phyloP scores from a whole-genome alignment of 225 moss, liverwort and hornwort genomes.

The Pleurozium schreberi region DNA sequence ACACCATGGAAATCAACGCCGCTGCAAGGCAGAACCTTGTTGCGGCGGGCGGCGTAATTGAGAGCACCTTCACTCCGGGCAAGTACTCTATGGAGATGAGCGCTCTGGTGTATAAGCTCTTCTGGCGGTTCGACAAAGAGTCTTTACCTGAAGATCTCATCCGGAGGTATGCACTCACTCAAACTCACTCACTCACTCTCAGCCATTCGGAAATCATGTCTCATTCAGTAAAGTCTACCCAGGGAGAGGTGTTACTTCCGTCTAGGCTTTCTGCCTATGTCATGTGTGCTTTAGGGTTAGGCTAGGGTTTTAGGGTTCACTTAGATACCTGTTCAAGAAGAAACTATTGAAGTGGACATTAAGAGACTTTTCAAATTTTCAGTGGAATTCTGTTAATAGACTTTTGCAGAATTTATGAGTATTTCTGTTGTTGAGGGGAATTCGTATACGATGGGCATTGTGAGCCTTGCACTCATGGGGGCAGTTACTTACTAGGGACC shows the following conservation, averaged over 20 bases:
- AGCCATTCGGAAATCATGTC: background rate
- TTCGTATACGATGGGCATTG: background rate
- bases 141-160: constrained; percentile 67
- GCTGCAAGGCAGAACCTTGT: constrained; percentile 64
- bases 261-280: background rate
- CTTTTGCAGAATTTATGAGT: background rate
- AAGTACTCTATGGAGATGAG: constrained; percentile 59
- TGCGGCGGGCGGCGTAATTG: constrained; percentile 60
- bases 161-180: constrained; percentile 30
- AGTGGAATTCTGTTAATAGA: no score
- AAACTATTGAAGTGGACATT: background rate
- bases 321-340: background rate
- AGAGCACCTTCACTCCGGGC: constrained; percentile 55
- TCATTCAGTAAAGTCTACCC: background rate
- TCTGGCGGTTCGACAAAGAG: constrained; percentile 77
- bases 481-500: background rate
- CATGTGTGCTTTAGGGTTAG: background rate
- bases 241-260: background rate
- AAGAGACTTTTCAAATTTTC: background rate
- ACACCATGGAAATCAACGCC: constrained; percentile 87
- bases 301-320: background rate
- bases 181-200: background rate
- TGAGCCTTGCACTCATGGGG: background rate
- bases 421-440: background rate
- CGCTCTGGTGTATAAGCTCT: constrained; percentile 29